phyloP scores from a whole-genome alignment of 805 yeast genomes.

The Sungouiozyma intestinalis region DNA sequence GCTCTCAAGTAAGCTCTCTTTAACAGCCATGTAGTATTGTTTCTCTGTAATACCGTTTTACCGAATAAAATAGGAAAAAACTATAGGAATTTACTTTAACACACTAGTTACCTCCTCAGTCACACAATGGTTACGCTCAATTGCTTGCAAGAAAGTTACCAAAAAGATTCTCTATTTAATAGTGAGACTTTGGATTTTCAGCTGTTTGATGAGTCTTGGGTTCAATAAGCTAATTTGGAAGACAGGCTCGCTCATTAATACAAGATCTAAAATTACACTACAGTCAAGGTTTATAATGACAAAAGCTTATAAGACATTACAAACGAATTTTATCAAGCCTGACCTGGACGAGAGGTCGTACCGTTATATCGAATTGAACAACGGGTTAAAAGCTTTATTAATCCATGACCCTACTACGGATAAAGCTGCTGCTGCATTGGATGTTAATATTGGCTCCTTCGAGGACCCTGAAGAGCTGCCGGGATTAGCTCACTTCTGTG shows the following conservation, averaged over 20 bases:
- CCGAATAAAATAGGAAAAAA: no score
- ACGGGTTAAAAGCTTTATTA: conserved; percentile 48
- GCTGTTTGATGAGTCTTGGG: background rate
- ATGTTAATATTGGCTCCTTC: conserved; percentile 69
- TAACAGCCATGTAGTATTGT: no score
- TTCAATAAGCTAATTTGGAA: background rate
- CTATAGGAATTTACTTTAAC: no score
- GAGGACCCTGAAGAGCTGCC: conserved; percentile 54
- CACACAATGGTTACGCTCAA: no score
- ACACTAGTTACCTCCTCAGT: no score
- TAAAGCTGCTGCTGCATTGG: conserved; percentile 69
- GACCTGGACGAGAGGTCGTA: conserved; percentile 67
- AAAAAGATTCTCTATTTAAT: no score
- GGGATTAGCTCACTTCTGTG: conserved; percentile 74
- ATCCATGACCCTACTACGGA: conserved; percentile 63
- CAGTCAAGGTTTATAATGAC: background rate
- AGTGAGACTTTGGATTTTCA: background rate
- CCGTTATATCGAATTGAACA: conserved; percentile 48
- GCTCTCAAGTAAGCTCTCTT: no score
- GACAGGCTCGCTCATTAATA: background rate
- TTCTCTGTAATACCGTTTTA: no score
- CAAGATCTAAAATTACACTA: background rate
- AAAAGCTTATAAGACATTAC: conserved; percentile 9
- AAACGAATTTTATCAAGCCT: conserved; percentile 29
- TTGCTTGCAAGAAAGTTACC: no score